phyloP scores from a whole-genome alignment of 345 rosid genomes.

The Gossypium mustelinum region DNA sequence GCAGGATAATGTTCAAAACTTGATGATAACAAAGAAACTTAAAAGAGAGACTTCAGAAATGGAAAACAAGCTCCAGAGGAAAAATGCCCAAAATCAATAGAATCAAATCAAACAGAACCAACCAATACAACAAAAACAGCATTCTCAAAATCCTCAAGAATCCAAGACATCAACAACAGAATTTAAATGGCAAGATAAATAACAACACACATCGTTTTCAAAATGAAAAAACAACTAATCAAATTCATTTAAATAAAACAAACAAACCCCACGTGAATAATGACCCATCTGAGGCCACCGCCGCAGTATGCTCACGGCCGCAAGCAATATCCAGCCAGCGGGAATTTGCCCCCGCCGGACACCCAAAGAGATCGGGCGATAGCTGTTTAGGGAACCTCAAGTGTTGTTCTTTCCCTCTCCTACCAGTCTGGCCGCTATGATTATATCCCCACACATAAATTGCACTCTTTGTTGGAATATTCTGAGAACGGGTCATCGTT shows the following conservation, averaged over 20 bases:
- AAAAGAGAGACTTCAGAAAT: not conserved
- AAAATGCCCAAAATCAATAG: not conserved
- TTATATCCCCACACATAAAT: conserved; percentile 97
- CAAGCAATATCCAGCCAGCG: conserved; percentile 92
- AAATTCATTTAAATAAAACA: conserved; percentile 9
- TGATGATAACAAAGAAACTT: not conserved
- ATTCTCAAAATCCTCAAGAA: not conserved
- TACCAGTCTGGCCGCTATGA: conserved; percentile 87
- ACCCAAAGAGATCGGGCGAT: conserved; percentile 86
- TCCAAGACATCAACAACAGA: not conserved
- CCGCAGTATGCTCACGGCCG: conserved; percentile 92
- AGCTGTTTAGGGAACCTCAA: conserved; percentile 90
- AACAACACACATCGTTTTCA: not conserved
- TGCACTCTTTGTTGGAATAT: conserved; percentile 74
- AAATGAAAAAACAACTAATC: conserved; percentile 1
- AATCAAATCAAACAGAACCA: not conserved
- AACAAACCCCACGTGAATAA: conserved; percentile 87
- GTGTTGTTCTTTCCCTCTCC: conserved; percentile 64
- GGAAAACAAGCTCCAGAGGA: not conserved
- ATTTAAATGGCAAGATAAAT: conserved; percentile 1
- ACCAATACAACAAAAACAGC: not conserved
- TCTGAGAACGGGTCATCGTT: conserved; percentile 29
- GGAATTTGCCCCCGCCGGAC: conserved; percentile 70
- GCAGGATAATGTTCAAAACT: not conserved
- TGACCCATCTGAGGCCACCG: conserved; percentile 94